Evolutionary conservation across 331 rosid species (phyloP), one percentile per base, ranked within the genome.

Genomic region (Prunus yedoensis): DNA sequence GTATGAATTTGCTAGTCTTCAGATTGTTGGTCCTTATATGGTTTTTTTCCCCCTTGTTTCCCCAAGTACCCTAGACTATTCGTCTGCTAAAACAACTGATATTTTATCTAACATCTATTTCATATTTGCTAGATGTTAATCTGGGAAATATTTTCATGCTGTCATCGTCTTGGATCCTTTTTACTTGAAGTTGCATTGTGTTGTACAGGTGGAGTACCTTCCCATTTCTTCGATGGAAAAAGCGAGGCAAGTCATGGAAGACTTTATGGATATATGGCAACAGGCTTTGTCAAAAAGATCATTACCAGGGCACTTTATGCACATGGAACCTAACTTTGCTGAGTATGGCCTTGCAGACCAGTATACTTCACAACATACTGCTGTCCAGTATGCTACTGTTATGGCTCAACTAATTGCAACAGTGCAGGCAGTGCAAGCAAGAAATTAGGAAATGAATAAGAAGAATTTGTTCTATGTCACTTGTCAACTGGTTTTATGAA

Each of bases 231-330:
- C 97, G 8, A 82, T 90, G 57, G 96, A 90, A 73, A 92, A 90
- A 77, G 84, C 89, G 5, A 87, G 80, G 83, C 93, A 83, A 81
- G 56, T 92, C 21, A 83, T 95, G 92, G 99, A 87, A 73, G 97
- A 87, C 75, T 92, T 95, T 83, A 72, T 92, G 66, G 86, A 83
- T 7, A 61, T 85, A 47, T 89, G 93, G 97, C 87, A 87, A 76
- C 96, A 95, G 78, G 75, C 83, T 5, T 82, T 92, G 73, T 80
- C 93, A 2, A 95, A 92, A 79, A 89, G 91, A 49, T 88, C 97
- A 76, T 78, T 92, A 57, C 97, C 93, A 0, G 99, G 97, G 17
- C 99, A 93, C 10, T 92, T 92, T 83, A 68, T 88, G 87, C 92
- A 87, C 7, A 75, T 86, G 5, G 97, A 92, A 66, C 92, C 96